Evolutionary conservation across 805 yeast species (phyloP), one percentile per base, ranked within the genome.

Genomic region (Ogataea minuta): DNA sequence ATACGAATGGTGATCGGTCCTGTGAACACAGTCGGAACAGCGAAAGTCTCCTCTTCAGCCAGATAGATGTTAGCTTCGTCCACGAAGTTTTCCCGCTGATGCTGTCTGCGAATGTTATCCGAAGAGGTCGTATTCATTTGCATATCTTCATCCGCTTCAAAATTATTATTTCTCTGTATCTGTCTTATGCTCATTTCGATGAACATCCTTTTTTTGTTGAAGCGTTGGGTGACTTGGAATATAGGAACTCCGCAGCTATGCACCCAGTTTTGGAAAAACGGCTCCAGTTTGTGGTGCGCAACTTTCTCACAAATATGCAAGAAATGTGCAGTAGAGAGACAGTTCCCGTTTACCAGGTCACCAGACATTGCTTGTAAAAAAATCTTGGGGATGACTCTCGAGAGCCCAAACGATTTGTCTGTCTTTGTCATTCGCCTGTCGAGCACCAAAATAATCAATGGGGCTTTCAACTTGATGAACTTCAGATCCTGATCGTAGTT

Each of bases 1-100:
- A 93, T 90, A 54, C 99, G 71, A 25, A 93, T 86, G 0, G 99
- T 93, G 85, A 93, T 87, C 0, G 98, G 96, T 0, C 99, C 99
- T 0, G 86, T 75, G 55, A 90, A 87, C 2, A 81, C 73, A n/a
- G 64, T 59, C 29, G 71, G 79, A 0, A 67, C 59, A 6, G 46
- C 52, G 40, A 67, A 67, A 5, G 67, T 68, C 29, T 70, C 74
- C 13, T 66, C 68, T 33, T 74, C 76, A 11, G 72, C 47, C 26
- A 65, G 53, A 4, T 66, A 53, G 8, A 64, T 53, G 4, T 53
- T 59, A 4, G 80, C 71, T 31, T 71, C 76, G 36, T 69, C 65
- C 10, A 76, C 54, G 45, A 76, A 76, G 15, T 67, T 62, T 16
- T 62, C 63, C 1, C 66, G 43, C 26, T 60, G 60, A 28, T 52